Evolutionary conservation across 2,329 filamentous ascomycete genomes (phyloP).

Genomic region (Pseudopyrenochaeta lycopersici): DNA sequence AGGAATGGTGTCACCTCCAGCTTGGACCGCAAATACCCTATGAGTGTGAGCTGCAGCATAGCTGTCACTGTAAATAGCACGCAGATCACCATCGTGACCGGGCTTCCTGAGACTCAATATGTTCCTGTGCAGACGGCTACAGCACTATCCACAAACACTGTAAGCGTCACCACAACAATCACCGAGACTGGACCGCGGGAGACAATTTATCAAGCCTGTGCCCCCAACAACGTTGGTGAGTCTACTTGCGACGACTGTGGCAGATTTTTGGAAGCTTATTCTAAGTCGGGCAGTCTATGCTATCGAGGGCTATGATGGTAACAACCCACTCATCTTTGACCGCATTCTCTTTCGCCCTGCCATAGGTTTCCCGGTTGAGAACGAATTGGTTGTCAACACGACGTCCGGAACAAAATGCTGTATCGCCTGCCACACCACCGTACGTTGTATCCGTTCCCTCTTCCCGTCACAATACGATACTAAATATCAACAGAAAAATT

Average conservation of each 20-base stretch:
- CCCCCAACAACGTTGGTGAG: slow-evolving; percentile 35
- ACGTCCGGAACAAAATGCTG: slow-evolving; percentile 27
- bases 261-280: no score
- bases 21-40: slow-evolving; percentile 21
- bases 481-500: slow-evolving; percentile 18
- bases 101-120: slow-evolving; percentile 15
- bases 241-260: no score
- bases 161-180: slow-evolving; percentile 26
- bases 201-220: slow-evolving; percentile 33
- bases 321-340: slow-evolving; percentile 25
- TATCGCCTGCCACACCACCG: slow-evolving; percentile 35
- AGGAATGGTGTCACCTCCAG: slow-evolving; percentile 17
- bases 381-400: slow-evolving; percentile 27
- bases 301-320: slow-evolving; percentile 22
- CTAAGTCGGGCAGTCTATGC: slow-evolving; percentile 23
- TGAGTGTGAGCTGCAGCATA: slow-evolving; percentile 24
- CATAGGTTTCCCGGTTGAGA: slow-evolving; percentile 31
- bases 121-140: slow-evolving; percentile 18
- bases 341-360: slow-evolving; percentile 28
- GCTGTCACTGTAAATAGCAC: slow-evolving; percentile 21
- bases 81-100: slow-evolving; percentile 15
- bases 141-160: slow-evolving; percentile 21
- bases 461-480: background rate
- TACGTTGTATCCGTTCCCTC: slow-evolving; percentile 5
- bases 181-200: slow-evolving; percentile 15